Conservation (phyloP, 768 basidiomycete species). For the Suillus sp. region DNA sequence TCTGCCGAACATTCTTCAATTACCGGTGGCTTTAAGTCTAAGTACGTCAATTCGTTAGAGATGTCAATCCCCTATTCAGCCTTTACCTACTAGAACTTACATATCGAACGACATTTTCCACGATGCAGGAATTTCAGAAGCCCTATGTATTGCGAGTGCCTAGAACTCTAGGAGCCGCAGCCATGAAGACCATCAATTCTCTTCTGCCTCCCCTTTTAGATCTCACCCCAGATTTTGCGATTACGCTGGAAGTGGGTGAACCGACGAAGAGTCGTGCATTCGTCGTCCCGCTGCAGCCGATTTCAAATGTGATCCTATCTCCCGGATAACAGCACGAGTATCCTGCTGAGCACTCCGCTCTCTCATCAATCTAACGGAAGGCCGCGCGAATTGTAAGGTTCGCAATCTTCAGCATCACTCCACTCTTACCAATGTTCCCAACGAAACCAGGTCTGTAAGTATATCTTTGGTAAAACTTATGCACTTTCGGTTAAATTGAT, state of each 20-base stretch:
- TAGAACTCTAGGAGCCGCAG: slow-evolving; percentile 1
- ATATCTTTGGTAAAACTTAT: not conserved
- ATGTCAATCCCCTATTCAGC: slow-evolving; percentile 2
- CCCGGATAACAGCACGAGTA: not conserved
- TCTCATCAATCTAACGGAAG: not conserved
- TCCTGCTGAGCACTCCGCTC: not conserved
- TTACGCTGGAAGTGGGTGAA: not conserved
- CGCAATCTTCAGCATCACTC: not conserved
- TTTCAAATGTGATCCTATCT: slow-evolving; percentile 5
- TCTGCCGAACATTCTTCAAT: not conserved
- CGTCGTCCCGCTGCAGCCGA: not conserved
- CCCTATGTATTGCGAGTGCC: not conserved
- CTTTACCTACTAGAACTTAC: slow-evolving; percentile 3
- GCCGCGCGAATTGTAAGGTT: not conserved
- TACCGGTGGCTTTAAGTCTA: not conserved
- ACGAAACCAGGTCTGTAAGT: not conserved
- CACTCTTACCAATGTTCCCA: too few species aligned
- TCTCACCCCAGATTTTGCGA: slow-evolving; percentile 9
- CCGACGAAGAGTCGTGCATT: not conserved
- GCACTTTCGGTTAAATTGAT: slow-evolving; percentile 8
- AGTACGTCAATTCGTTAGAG: slow-evolving; percentile 2
- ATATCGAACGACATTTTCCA: slow-evolving; percentile 7
- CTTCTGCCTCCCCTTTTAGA: not conserved
- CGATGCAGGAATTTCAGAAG: not conserved
- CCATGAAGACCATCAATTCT: not conserved